Evolutionary conservation across 768 basidiomycete genomes (phyloP), one percentile per base, ranked within the genome.

Genomic region (Wakefieldia striispora): DNA sequence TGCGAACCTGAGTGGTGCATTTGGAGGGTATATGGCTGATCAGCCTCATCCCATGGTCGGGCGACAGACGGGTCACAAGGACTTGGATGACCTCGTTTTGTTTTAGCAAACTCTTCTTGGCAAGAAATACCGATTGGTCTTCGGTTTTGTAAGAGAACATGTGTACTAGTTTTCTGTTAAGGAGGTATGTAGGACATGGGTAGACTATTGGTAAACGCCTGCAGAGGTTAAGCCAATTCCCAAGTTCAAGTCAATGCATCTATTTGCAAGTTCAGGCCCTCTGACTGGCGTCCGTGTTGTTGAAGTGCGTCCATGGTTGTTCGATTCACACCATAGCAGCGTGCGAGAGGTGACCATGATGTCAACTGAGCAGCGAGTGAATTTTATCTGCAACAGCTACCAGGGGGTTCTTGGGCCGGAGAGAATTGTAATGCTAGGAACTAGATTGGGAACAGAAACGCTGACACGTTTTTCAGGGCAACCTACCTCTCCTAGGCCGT

Each of bases 401-500:
- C 16, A 69, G 33, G 31, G 62, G 24, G 24, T 52, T 66, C 55
- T 74, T 82, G 5, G 86, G 88, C 26, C 87, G 75, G 45, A 94
- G 65, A 6, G 91, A 93, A 65, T 94, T 94, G 63, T 94, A 94
- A 66, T 94, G 91, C 91, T 94, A 63, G 12, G 40, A 40, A 29
- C 29, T 21, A 19, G 26, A 43, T 49, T 56, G 49, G 55, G 57
- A n/a, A 13, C 23, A 34, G 14, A 17, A 37, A 21, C 17, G n/a
- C 21, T 6, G 13, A 13, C n/a, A 6, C 29, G 21, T 24, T 4
- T 24, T 35, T 46, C 31, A 19, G 24, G 23, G 23, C 24, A 36
- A 71, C 87, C 57, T 45, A 93, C 94, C 82, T 97, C 95, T 58
- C 95, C 95, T 6, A 97, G 78, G 3, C 95, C 95, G 70, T 95